Percentiles rank a stretch among this genome's conserved stretches.
These are phyloP conservation scores for Boletus sp. DNA, from an alignment of 768 basidiomycete genomes.

Conservation along the genomic window DNA sequence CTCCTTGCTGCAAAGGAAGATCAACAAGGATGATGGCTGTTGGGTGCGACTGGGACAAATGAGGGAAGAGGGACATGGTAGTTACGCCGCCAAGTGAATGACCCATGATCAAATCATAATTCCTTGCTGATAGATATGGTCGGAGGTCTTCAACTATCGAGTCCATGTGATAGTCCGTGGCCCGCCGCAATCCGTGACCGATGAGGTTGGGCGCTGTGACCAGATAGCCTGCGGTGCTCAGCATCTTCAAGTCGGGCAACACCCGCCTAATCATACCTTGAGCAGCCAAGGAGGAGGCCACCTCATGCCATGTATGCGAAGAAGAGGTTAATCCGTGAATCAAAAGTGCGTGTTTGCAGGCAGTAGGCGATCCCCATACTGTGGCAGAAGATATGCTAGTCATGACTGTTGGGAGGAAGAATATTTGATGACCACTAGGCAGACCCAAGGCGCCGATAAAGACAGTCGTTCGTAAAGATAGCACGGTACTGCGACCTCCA, in stretches of 20 bases:
- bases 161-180: background rate
- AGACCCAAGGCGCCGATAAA: background rate
- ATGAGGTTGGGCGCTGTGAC: slow-evolving; percentile 20
- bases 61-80: slow-evolving; percentile 11
- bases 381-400: slow-evolving; percentile 6
- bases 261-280: slow-evolving; percentile 10
- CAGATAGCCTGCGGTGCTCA: slow-evolving; percentile 13
- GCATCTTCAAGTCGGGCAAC: background rate
- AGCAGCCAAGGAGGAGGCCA: slow-evolving; percentile 2
- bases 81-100: slow-evolving; percentile 18
- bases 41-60: background rate
- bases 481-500: background rate
- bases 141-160: slow-evolving; percentile 11
- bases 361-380: slow-evolving; percentile 16
- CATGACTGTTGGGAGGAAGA: slow-evolving; percentile 1
- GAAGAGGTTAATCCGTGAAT: slow-evolving; percentile 10
- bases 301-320: slow-evolving; percentile 16
- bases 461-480: background rate
- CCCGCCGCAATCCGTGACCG: background rate
- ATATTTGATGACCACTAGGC: background rate
- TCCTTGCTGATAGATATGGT: slow-evolving; percentile 6
- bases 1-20: background rate
- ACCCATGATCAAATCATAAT: slow-evolving; percentile 17
- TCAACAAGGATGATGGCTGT: background rate
- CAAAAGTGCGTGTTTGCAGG: slow-evolving; percentile 4